These are phyloP conservation scores for Thielaviopsis musarum DNA, from an alignment of 2,329 filamentous ascomycete species.

Conservation along the genomic window DNA sequence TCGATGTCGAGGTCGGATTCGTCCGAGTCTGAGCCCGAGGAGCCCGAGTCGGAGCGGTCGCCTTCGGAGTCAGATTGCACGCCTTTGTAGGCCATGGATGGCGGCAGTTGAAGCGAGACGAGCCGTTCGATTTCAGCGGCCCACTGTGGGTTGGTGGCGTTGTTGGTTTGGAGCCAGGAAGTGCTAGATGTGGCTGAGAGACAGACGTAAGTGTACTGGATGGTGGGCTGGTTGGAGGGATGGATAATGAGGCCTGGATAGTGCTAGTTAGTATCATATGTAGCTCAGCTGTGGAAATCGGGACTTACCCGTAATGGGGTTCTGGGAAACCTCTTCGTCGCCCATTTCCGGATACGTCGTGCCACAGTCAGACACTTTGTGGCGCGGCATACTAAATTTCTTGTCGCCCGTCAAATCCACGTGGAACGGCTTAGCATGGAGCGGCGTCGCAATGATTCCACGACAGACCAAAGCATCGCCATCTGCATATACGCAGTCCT, in stretches of 20 bases:
- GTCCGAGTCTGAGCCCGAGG: constrained; percentile 14
- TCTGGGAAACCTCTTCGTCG: constrained; percentile 16
- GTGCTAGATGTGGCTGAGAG: constrained; percentile 33
- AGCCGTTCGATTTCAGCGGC: constrained; percentile 28
- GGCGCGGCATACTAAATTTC: constrained; percentile 17
- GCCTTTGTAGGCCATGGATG: constrained; percentile 26
- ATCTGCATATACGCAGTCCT: constrained; percentile 31
- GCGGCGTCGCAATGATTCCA: constrained; percentile 37
- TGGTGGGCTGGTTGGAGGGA: constrained; percentile 19
- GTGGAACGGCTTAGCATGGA: constrained; percentile 32
- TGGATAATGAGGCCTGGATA: constrained; percentile 30
- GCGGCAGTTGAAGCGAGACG: constrained; percentile 27
- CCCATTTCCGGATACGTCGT: constrained; percentile 27
- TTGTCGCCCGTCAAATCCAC: constrained; percentile 23
- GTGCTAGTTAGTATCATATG: background rate
- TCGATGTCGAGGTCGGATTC: constrained; percentile 19
- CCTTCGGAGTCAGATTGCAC: constrained; percentile 20
- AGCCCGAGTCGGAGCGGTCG: constrained; percentile 13
- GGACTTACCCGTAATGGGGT: constrained; percentile 29
- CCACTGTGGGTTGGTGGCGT: constrained; percentile 26
- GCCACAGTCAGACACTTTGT: constrained; percentile 27
- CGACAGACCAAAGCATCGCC: constrained; percentile 25
- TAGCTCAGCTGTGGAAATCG: constrained; percentile 10
- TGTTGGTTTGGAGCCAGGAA: constrained; percentile 32
- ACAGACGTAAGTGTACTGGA: constrained; percentile 35